Base-by-base conservation (phyloP, 2,329 filamentous ascomycete species). In the Diaporthe longicolla region DNA sequence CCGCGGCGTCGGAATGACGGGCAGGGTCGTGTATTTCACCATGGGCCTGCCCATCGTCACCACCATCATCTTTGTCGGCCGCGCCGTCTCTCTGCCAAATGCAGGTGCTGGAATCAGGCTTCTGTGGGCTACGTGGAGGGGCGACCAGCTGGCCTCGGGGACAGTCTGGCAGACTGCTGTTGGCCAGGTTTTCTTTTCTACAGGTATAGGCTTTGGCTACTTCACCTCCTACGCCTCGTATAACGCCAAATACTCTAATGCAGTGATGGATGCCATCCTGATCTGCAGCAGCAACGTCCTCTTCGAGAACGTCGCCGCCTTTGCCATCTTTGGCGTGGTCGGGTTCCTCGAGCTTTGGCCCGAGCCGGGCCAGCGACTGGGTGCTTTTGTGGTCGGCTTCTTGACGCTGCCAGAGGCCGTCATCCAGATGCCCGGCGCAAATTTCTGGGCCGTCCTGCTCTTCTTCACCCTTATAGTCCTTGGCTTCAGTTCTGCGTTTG, bases 171-270 rank as follows among this genome's bases (percentile, higher is more conserved):
- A 91, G 78, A 89, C 87, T n/a, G 89, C 89, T 3, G 86, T 87
- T 10, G 89, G 89, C 1, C 89, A 91, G 74, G 88, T 90, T 59
- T 90, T 91, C 80, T 90, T 90, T 80, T 89, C 87, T 0, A 90
- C 87, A 0, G 89, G 89, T 4, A 87, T 90, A 37, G 89, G 88
- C 0, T 90, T 90, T 76, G 89, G 89, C 3, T 89, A 89, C 78
- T 90, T 89, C 74, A 90, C 88, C 0, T 87, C 85, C 0, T 91
- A 90, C 76, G 88, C 89, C 0, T 89, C 87, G 0, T 91, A 90
- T 79, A 90, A 90, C 82, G 77, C 88, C 84, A 84, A 85, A 76
- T 85, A 89, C 78, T 88, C 88, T 10, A 90, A 91, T 68, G 88
- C 89, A 1, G 89, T 91, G 0, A 87, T 89, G 86, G 89, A 91